Conservation (phyloP, 2,329 filamentous ascomycete species). For the Xylariaceae sp. region DNA sequence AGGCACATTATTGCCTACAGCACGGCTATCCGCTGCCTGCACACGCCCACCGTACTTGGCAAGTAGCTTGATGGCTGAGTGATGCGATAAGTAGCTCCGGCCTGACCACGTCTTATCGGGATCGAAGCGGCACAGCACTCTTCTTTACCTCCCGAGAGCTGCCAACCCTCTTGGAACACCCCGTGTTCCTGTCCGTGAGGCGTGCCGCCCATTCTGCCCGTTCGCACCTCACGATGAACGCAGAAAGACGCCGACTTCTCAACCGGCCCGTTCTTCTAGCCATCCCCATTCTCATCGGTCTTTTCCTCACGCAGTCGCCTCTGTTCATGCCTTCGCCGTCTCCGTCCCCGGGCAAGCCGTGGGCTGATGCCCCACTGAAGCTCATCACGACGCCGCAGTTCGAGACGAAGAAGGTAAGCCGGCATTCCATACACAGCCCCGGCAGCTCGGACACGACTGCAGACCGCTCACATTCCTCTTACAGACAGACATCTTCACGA, state of each 20-base stretch:
- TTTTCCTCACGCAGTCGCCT: conserved; percentile 37
- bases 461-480: background rate
- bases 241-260: conserved; percentile 24
- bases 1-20: too few species aligned
- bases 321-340: conserved; percentile 38
- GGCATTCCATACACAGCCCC: background rate
- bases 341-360: conserved; percentile 35
- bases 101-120: background rate
- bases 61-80: too few species aligned
- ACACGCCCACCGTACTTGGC: too few species aligned
- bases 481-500: conserved; percentile 55
- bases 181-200: background rate
- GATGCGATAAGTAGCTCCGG: too few species aligned
- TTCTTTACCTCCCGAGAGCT: background rate
- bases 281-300: conserved; percentile 35
- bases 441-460: background rate
- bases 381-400: conserved; percentile 52
- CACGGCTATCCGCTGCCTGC: too few species aligned
- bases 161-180: background rate
- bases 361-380: conserved; percentile 54
- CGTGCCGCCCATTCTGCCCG: background rate
- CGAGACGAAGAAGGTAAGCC: conserved; percentile 47
- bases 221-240: conserved; percentile 16
- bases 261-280: conserved; percentile 33
- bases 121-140: background rate